Base-by-base conservation (phyloP, 2,329 filamentous ascomycete genomes). In the Penicillium sp. region DNA sequence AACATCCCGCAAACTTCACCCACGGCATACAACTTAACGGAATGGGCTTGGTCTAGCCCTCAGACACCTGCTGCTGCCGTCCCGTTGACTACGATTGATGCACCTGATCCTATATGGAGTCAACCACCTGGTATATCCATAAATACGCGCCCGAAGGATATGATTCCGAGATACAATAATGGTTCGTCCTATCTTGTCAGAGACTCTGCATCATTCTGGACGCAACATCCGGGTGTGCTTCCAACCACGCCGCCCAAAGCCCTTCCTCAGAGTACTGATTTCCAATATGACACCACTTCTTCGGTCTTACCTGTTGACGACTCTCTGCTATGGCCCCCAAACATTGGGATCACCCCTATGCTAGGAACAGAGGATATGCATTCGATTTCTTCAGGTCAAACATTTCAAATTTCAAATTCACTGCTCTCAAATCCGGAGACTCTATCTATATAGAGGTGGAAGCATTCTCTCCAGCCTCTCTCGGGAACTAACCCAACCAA, bases 121-220 rank as follows among this genome's bases (percentile, higher is more conserved):
- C 22, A 35, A 26, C 26, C 48, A 21, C 29, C 56, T 7, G 46
- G 19, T 7, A 33, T 49, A 10, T 35, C 37, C 13, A 46, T 24
- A 29, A 14, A 35, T 3, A 57, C 54, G 22, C 54, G 26, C 24
- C 52, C 48, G 27, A 50, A 57, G 14, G 48, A 55, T 44, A 16
- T 33, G 14, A 46, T 46, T 14, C 10, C 29, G 2, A 47, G 24
- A 6, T 52, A 48, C 19, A 33, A 37, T 27, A 45, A 26, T 7
- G 46, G n/a, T 11, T 4, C 41, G 9, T 52, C 45, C 9, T 35
- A 48, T 48, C 52, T 57, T 13, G 33, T 59, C 13, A 37, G 55
- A 22, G 48, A 59, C 44, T 37, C 59, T n/a, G 54, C 56, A 1
- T 35, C 46, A 1, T 61, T 61, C 26, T 61, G 59, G 59, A 57